A percentile compares a stretch with the other conserved stretches of the same genome.
phyloP scores from a whole-genome alignment of 768 basidiomycete species.

The Leucosporidium scottii region DNA sequence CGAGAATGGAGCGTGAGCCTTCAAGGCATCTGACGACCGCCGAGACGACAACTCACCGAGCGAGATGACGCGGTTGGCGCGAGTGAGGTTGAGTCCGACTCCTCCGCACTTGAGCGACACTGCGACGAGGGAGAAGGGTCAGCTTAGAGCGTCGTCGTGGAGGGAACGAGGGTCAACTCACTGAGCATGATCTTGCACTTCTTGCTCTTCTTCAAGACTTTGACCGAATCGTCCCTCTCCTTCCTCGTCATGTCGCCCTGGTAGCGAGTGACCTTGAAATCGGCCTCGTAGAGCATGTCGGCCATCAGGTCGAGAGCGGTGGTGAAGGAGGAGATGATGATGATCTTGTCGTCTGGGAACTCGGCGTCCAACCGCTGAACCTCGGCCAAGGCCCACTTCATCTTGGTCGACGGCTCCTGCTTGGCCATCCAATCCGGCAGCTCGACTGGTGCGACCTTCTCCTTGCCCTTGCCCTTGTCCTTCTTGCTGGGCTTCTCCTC shows the following conservation, averaged over 20 bases:
- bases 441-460: slow-evolving; percentile 1
- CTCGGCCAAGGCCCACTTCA: slow-evolving; percentile 16
- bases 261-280: slow-evolving; percentile 38
- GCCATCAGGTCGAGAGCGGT: slow-evolving; percentile 57
- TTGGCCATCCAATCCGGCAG: slow-evolving; percentile 1
- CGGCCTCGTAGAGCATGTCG: slow-evolving; percentile 52
- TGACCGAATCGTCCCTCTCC: slow-evolving; percentile 39
- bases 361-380: slow-evolving; percentile 9
- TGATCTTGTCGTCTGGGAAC: slow-evolving; percentile 7
- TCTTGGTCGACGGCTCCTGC: slow-evolving; percentile 24
- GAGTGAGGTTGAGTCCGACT: slow-evolving; percentile 47
- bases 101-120: slow-evolving; percentile 44
- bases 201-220: slow-evolving; percentile 29
- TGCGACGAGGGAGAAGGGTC: neutral
- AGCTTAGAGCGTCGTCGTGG: neutral
- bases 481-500: neutral
- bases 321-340: slow-evolving; percentile 57
- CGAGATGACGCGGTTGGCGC: slow-evolving; percentile 66
- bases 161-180: too few species aligned
- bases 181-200: slow-evolving; percentile 37
- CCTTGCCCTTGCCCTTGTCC: slow-evolving; percentile 21
- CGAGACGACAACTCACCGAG: slow-evolving; percentile 46
- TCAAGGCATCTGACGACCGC: neutral
- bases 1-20: neutral
- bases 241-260: slow-evolving; percentile 41